These are phyloP conservation scores for Xylariaceae sp. DNA, from an alignment of 2,329 filamentous ascomycete genomes.

Conservation along the genomic window DNA sequence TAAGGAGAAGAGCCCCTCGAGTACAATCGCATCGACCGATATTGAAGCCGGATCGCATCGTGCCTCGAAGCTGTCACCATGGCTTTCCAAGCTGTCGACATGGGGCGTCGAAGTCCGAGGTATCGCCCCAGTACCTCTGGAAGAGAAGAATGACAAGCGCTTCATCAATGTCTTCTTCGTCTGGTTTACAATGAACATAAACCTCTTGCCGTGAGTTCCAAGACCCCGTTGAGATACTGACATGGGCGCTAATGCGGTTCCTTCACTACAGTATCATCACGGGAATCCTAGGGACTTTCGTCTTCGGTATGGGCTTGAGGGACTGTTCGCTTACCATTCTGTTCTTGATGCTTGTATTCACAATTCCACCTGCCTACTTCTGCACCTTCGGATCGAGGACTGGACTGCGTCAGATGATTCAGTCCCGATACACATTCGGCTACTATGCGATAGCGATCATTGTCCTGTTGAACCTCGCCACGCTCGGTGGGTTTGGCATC, in stretches of 20 bases:
- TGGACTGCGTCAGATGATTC: constrained; percentile 63
- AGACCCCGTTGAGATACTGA: not conserved
- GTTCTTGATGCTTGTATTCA: constrained; percentile 57
- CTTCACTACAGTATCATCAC: constrained; percentile 43
- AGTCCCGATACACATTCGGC: constrained; percentile 60
- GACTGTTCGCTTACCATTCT: constrained; percentile 58
- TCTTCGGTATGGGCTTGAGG: constrained; percentile 52
- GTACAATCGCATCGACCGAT: not conserved
- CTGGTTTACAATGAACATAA: constrained; percentile 29
- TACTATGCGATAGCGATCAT: constrained; percentile 57
- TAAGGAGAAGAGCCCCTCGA: not conserved
- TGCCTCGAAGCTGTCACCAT: constrained; percentile 2
- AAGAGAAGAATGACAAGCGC: constrained; percentile 27
- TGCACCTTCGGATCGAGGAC: constrained; percentile 57
- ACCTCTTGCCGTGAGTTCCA: constrained; percentile 27
- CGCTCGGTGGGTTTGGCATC: constrained; percentile 59
- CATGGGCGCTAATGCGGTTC: not conserved
- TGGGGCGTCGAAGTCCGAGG: constrained; percentile 25
- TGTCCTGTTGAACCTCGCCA: constrained; percentile 59
- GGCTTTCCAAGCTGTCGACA: constrained; percentile 8
- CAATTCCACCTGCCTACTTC: constrained; percentile 52
- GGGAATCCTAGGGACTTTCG: constrained; percentile 57
- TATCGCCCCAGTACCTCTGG: constrained; percentile 26
- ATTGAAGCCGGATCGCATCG: not conserved
- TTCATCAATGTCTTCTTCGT: constrained; percentile 30